These are phyloP conservation scores for Paracorniculantispora psalliotae DNA, from an alignment of 2,329 filamentous ascomycete genomes.

Conservation along the genomic window DNA sequence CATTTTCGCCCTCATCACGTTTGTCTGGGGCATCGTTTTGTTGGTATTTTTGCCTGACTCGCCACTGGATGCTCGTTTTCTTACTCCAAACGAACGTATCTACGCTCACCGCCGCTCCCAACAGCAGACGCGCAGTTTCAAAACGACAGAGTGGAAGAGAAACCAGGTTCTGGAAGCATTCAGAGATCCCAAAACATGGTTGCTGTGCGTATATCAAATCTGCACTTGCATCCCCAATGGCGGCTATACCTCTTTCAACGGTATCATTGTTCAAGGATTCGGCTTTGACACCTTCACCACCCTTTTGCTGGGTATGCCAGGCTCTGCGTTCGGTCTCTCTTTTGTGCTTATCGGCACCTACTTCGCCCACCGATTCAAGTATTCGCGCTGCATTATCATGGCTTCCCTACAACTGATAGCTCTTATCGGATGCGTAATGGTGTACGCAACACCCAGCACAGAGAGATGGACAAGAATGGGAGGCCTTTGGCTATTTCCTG, in stretches of 20 bases:
- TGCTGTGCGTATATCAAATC: slow-evolving; percentile 50
- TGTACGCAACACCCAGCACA: slow-evolving; percentile 1
- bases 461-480: slow-evolving; percentile 11
- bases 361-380: slow-evolving; percentile 5
- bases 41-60: slow-evolving; percentile 18
- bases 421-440: slow-evolving; percentile 5
- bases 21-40: slow-evolving; percentile 3
- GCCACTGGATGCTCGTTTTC: slow-evolving; percentile 15
- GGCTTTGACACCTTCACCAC: slow-evolving; percentile 52
- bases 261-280: slow-evolving; percentile 52
- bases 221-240: slow-evolving; percentile 54
- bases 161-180: slow-evolving; percentile 41
- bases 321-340: slow-evolving; percentile 3
- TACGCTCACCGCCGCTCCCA: slow-evolving; percentile 7
- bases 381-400: slow-evolving; percentile 9
- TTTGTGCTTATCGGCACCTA: slow-evolving; percentile 6
- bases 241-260: slow-evolving; percentile 56
- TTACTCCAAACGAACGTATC: not conserved
- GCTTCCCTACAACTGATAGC: not conserved
- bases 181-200: slow-evolving; percentile 52
- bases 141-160: slow-evolving; percentile 44
- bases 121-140: slow-evolving; percentile 9
- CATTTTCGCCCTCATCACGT: slow-evolving; percentile 1
- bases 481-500: slow-evolving; percentile 46
- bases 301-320: slow-evolving; percentile 54